A percentile compares a stretch with the other conserved stretches of the same genome.
These are phyloP conservation scores for Gamsiella multidivaricata DNA, from an alignment of 192 early-diverging fungal species.

Conservation along the genomic window DNA sequence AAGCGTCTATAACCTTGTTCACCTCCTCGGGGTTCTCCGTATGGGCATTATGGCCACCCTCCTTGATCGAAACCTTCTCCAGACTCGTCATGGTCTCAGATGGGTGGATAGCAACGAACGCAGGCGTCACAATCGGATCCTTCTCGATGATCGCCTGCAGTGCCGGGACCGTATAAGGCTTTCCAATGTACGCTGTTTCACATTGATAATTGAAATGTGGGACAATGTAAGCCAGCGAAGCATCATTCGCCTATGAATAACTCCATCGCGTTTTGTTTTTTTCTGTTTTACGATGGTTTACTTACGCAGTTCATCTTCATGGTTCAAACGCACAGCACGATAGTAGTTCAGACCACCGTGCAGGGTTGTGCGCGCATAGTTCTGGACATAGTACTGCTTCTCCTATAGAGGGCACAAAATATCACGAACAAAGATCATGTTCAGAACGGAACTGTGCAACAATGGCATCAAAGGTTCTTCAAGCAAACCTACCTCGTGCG, in stretches of 20 bases:
- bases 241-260: no score
- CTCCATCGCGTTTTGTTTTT: no score
- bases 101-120: neutral
- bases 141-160: constrained; percentile 1
- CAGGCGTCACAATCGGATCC: constrained; percentile 5
- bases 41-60: constrained; percentile 5
- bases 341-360: constrained; percentile 72
- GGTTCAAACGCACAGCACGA: constrained; percentile 12
- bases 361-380: constrained; percentile 50
- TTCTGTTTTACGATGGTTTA: no score
- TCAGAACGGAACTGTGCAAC: no score
- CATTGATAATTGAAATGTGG: neutral
- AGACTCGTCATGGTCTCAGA: neutral
- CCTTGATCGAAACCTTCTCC: neutral
- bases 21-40: constrained; percentile 14
- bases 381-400: constrained; percentile 62
- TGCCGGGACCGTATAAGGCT: constrained; percentile 19
- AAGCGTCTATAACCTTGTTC: constrained; percentile 2
- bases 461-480: no score
- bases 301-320: constrained; percentile 17
- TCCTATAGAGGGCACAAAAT: no score
- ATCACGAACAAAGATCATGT: no score
- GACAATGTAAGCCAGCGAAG: no score
- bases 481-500: no score
- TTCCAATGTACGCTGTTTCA: neutral